Base-by-base conservation (phyloP, 1,284 basidiomycete genomes). In the Tilletia setariae region DNA sequence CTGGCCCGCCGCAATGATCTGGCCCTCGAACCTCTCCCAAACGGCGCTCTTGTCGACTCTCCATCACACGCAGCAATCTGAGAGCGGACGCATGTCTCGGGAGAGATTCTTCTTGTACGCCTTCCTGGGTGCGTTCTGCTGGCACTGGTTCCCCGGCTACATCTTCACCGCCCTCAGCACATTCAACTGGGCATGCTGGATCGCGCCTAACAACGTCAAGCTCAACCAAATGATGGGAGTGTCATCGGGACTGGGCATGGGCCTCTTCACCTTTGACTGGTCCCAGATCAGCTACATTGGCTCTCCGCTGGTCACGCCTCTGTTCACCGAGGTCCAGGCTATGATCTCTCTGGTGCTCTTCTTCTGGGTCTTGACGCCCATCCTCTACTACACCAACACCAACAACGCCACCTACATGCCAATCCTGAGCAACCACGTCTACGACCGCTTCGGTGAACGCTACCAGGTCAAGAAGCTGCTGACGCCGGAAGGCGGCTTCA, bases 151-250 rank as follows among this genome's bases (percentile, higher is more conserved):
- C 42, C 56, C 47, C 35, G 49, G 61, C 1, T 68, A 79, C 70
- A 69, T 84, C 63, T 83, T 83, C 69, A 70, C 69, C 19, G 86
- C 85, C 13, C 82, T 88, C 7, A 85, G 85, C 13, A 85, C 83
- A 70, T 88, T 88, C 79, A 86, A 86, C 73, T 88, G 88, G 87
- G 85, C 88, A n/a, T 85, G 84, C 70, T 88, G 87, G 87, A 88
- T 88, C 72, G 30, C 46, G 7, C 67, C 67, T 21, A 44, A 72
- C 30, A 72, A 67, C 53, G 56, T 65, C 59, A 43, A 63, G 67
- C 16, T 69, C 66, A 59, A 67, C 68, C 28, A 59, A 68, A 21
- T 72, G 69, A 21, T 67, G 23, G 65, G 65, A 75, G 77, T 35
- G 35, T 65, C 21, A 63, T 72, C 73, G 73, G 84, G 84, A 40